Base-by-base conservation (phyloP, 2,329 filamentous ascomycete species). In the Elsinoe perseae region DNA sequence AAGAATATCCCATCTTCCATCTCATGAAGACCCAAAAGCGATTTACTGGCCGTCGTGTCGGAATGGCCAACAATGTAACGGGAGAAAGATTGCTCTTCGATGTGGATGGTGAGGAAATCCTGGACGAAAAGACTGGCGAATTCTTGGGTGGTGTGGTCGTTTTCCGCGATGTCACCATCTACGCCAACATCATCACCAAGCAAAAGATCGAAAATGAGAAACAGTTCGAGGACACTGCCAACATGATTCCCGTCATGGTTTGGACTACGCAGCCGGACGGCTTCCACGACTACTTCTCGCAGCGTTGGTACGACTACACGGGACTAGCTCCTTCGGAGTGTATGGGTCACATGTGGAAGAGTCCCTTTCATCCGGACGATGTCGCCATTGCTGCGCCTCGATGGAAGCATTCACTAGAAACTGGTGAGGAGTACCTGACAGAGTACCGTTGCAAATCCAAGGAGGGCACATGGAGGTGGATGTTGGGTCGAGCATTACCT, bases 251-350 rank as follows among this genome's bases (percentile, higher is more conserved):
- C 1, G 68, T 72, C 43, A 72, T 79, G 70, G 83, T 91, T 4
- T 92, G 87, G 86, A 89, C 85, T 0, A 81, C 86, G 0, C 82
- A 72, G 0, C 77, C 85, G 0, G 79, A 85, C 14, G 87, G 87
- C 0, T 63, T 73, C 23, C 77, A 82, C 61, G 86, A 91, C 63
- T 91, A 88, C 70, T 91, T 85, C 68, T 87, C 86, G 58, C 80
- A 81, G 46, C 75, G 84, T n/a, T 92, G 87, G 85, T 88, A 87
- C 64, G 79, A 81, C n/a, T 91, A 87, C 63, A 91, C 87, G 0
- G 85, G 87, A 0, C 69, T 89, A 21, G 77, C 76, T 0, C 74
- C 77, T 8, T 80, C 85, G 43, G 73, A 83, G 8, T 86, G 82
- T 23, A 62, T 85, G 2, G 86, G 85, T 0, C 79, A 78, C 1